phyloP scores from a whole-genome alignment of 116 monocot species.

The Zostera marina region DNA sequence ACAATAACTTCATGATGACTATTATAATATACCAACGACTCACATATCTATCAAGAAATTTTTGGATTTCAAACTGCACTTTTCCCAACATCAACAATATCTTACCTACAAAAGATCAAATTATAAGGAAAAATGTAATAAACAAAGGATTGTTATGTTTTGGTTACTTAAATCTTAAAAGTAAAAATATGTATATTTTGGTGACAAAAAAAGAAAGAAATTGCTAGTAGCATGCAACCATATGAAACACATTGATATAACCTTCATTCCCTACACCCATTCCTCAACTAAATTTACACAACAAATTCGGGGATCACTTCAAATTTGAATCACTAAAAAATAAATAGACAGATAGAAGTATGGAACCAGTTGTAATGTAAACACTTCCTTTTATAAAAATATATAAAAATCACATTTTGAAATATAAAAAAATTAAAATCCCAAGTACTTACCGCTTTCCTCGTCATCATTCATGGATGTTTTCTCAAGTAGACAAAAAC shows the following conservation, averaged over 20 bases:
- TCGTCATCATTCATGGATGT: slow-evolving; percentile 83
- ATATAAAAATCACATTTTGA: neutral
- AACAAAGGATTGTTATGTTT: too few relatives aligned
- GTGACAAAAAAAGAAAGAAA: too few relatives aligned
- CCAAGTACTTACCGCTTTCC: slow-evolving; percentile 52
- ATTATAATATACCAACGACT: slow-evolving; percentile 12
- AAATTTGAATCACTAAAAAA: too few relatives aligned
- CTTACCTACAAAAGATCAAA: slow-evolving; percentile 27
- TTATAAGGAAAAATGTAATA: too few relatives aligned
- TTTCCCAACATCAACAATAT: slow-evolving; percentile 71
- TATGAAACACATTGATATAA: too few relatives aligned
- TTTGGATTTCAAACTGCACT: slow-evolving; percentile 71
- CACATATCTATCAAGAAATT: slow-evolving; percentile 70
- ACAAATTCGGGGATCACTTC: too few relatives aligned
- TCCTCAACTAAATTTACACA: too few relatives aligned
- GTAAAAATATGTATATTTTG: too few relatives aligned
- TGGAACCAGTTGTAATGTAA: neutral
- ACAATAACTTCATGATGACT: too few relatives aligned
- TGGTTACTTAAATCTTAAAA: too few relatives aligned
- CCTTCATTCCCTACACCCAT: too few relatives aligned
- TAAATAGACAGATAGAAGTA: neutral
- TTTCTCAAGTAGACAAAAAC: slow-evolving; percentile 76
- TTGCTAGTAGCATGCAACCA: too few relatives aligned
- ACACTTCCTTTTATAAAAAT: neutral
- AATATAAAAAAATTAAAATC: neutral